phyloP scores from a whole-genome alignment of 306 rosid species.

The Prosopis cineraria region DNA sequence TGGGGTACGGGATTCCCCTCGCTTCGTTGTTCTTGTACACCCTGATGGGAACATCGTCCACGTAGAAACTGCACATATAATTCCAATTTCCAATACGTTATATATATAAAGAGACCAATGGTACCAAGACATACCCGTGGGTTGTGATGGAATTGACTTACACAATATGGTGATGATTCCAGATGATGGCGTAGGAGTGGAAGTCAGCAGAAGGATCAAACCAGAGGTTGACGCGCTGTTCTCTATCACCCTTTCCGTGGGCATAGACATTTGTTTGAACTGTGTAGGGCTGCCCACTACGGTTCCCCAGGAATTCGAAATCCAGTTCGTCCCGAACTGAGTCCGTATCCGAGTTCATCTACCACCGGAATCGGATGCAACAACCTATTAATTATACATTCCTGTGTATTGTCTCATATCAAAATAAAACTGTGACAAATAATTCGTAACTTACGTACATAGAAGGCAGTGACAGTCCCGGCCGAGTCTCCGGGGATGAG shows the following conservation, averaged over 20 bases:
- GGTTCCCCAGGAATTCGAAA: conserved; percentile 94
- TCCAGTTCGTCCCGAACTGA: conserved; percentile 79
- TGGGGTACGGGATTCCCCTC: conserved; percentile 75
- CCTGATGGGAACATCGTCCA: conserved; percentile 76
- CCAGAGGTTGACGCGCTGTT: conserved; percentile 93
- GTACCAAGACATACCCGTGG: not conserved
- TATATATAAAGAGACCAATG: not conserved
- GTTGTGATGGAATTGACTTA: conserved; percentile 38
- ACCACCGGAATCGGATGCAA: not conserved
- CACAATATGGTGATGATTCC: conserved; percentile 81
- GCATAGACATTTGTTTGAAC: conserved; percentile 93
- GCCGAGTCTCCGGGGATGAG: conserved; percentile 93
- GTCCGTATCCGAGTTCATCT: conserved; percentile 78
- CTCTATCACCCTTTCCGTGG: conserved; percentile 83
- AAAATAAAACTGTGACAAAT: not conserved
- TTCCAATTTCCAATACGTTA: not conserved
- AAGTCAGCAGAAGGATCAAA: conserved; percentile 80
- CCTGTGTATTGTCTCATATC: not conserved
- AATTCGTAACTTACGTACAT: conserved; percentile 62
- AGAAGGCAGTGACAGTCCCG: conserved; percentile 94
- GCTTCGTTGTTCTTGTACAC: conserved; percentile 89
- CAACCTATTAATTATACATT: not conserved
- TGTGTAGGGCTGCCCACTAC: conserved; percentile 83
- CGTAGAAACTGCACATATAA: conserved; percentile 56
- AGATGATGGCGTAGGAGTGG: conserved; percentile 77